phyloP scores from a whole-genome alignment of 2,329 filamentous ascomycete species.

The Apiospora sp. region DNA sequence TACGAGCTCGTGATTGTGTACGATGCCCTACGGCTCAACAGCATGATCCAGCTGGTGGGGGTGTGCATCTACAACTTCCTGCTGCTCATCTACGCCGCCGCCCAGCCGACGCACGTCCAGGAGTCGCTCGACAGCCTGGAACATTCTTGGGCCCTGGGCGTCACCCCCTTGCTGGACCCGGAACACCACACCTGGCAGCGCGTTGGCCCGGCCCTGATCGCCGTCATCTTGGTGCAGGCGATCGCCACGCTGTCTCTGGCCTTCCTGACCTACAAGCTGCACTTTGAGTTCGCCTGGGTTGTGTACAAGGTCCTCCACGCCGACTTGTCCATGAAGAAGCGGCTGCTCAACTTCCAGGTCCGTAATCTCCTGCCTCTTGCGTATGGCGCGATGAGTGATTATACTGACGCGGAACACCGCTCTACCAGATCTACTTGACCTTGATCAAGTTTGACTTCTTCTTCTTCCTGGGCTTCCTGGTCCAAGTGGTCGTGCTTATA shows the following conservation, averaged over 20 bases:
- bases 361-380: no score
- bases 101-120: not conserved
- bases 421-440: conserved; percentile 21
- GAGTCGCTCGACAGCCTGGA: not conserved
- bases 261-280: conserved; percentile 20
- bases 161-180: not conserved
- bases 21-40: conserved; percentile 12
- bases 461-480: conserved; percentile 7
- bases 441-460: conserved; percentile 22
- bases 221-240: conserved; percentile 7
- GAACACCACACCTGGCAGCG: conserved; percentile 2
- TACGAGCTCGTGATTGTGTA: conserved; percentile 10
- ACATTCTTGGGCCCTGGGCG: not conserved
- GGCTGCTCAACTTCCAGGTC: conserved; percentile 14
- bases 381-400: no score
- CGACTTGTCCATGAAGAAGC: conserved; percentile 11
- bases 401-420: no score
- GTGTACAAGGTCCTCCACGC: conserved; percentile 20
- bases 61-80: conserved; percentile 20
- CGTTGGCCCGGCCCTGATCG: not conserved
- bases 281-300: conserved; percentile 22
- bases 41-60: conserved; percentile 23
- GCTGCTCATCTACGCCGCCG: not conserved
- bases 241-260: not conserved
- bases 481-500: not conserved